Conservation (phyloP, 2,329 filamentous ascomycete genomes). For the Diaporthe destruens region DNA sequence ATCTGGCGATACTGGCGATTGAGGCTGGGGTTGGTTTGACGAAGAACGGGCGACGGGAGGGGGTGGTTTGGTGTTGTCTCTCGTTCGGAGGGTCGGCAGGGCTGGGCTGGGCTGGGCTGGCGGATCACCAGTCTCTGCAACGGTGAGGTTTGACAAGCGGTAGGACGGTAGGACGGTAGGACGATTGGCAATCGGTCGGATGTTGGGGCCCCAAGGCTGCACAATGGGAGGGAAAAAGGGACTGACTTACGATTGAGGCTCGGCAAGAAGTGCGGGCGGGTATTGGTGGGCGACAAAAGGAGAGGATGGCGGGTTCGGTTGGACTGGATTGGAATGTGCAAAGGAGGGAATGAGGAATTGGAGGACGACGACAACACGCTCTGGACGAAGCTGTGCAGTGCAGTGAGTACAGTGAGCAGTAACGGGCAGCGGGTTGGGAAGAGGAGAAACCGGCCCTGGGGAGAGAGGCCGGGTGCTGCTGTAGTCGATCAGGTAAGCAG, state of each 20-base stretch:
- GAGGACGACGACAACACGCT: conserved; percentile 39
- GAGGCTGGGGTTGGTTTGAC: conserved; percentile 10
- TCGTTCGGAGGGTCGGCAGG: conserved; percentile 1
- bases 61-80: conserved; percentile 16
- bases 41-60: conserved; percentile 1
- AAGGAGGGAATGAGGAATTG: conserved; percentile 42
- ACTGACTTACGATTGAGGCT: conserved; percentile 45
- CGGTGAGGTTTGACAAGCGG: conserved; percentile 41
- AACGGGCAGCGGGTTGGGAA: conserved; percentile 27
- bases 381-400: conserved; percentile 34
- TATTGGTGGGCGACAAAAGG: conserved; percentile 39
- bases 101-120: conserved; percentile 25
- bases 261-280: conserved; percentile 30
- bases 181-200: conserved; percentile 37
- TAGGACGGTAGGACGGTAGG: conserved; percentile 37
- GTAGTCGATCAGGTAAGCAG: conserved; percentile 31
- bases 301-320: conserved; percentile 36
- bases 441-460: conserved; percentile 22
- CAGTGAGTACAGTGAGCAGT: conserved; percentile 21
- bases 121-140: conserved; percentile 27
- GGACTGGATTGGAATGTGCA: conserved; percentile 41
- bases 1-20: conserved; percentile 2
- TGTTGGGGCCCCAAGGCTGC: conserved; percentile 36
- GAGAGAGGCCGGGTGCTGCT: conserved; percentile 16
- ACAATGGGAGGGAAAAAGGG: conserved; percentile 28